A percentile compares a stretch with the other conserved stretches of the same genome.
Conservation (phyloP, 2,329 filamentous ascomycete species). For the Clonostachys byssicola region DNA sequence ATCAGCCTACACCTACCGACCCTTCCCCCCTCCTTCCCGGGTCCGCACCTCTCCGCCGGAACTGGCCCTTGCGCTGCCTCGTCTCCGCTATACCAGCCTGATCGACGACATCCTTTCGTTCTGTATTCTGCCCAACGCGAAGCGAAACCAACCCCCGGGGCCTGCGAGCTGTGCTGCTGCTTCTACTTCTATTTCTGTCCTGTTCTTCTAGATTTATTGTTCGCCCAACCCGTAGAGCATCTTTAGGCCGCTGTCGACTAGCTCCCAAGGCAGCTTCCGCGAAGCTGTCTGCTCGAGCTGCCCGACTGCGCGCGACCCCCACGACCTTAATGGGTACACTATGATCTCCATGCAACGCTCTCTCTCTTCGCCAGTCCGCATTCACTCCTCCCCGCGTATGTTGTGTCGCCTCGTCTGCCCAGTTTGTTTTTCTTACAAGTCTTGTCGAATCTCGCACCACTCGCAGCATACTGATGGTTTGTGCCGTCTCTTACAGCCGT, state of each 20-base stretch:
- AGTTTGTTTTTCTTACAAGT: too few species aligned
- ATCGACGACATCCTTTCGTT: background rate
- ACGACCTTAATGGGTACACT: slow-evolving; percentile 37
- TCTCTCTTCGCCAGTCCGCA: slow-evolving; percentile 57
- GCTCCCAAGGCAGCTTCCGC: too few species aligned
- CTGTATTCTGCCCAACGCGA: background rate
- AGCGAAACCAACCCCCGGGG: background rate
- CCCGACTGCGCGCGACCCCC: slow-evolving; percentile 16
- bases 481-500: slow-evolving; percentile 17
- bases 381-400: slow-evolving; percentile 56
- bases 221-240: too few species aligned
- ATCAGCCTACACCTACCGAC: background rate
- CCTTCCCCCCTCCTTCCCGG: background rate
- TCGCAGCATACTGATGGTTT: slow-evolving; percentile 18
- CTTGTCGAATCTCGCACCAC: background rate
- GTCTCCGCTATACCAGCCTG: background rate
- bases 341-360: slow-evolving; percentile 62
- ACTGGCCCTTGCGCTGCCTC: background rate
- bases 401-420: slow-evolving; percentile 16
- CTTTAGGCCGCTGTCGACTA: too few species aligned
- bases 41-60: background rate
- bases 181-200: too few species aligned
- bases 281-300: slow-evolving; percentile 13
- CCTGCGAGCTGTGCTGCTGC: background rate
- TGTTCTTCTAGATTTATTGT: too few species aligned